A percentile compares a stretch with the other conserved stretches of the same genome.
These are phyloP conservation scores for Schizophyllum amplum DNA, from an alignment of 1,284 basidiomycete species.

Conservation along the genomic window DNA sequence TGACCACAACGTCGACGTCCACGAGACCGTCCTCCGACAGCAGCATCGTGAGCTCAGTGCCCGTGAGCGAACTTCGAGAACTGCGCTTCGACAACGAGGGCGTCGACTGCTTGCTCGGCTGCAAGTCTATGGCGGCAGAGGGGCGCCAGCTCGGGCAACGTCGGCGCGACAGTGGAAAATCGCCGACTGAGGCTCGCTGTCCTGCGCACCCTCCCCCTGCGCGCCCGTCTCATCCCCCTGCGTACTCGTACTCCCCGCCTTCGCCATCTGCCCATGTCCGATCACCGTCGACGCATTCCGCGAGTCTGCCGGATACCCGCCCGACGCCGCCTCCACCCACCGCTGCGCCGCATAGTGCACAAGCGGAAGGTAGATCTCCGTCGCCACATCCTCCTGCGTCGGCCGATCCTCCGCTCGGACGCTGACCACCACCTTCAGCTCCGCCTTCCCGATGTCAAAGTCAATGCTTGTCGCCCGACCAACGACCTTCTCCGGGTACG, in stretches of 20 bases:
- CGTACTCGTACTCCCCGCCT: too few species aligned
- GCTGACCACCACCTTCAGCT: conserved; percentile 58
- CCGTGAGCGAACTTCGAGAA: background rate
- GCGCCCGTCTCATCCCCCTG: background rate
- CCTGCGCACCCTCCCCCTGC: background rate
- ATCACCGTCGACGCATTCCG: conserved; percentile 17
- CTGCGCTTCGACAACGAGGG: background rate
- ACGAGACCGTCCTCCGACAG: conserved; percentile 21
- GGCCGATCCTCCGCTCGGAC: conserved; percentile 47
- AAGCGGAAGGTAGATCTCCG: conserved; percentile 83
- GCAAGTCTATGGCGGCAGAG: conserved; percentile 1
- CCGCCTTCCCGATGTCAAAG: conserved; percentile 70
- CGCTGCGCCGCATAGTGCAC: conserved; percentile 71
- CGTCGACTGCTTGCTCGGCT: background rate
- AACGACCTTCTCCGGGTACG: conserved; percentile 71
- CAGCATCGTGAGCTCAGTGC: conserved; percentile 5
- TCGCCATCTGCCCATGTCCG: conserved; percentile 5
- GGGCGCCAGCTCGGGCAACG: background rate
- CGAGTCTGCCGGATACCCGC: conserved; percentile 10
- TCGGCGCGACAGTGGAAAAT: background rate
- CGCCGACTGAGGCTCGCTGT: background rate
- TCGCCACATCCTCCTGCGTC: conserved; percentile 39
- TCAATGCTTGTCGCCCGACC: conserved; percentile 59
- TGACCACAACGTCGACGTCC: conserved; percentile 42
- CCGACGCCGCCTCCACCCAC: conserved; percentile 16